Percentiles rank a stretch among this genome's conserved stretches.
phyloP scores from a whole-genome alignment of 495 filamentous ascomycete species.

The Aspergillus cavernicola region DNA sequence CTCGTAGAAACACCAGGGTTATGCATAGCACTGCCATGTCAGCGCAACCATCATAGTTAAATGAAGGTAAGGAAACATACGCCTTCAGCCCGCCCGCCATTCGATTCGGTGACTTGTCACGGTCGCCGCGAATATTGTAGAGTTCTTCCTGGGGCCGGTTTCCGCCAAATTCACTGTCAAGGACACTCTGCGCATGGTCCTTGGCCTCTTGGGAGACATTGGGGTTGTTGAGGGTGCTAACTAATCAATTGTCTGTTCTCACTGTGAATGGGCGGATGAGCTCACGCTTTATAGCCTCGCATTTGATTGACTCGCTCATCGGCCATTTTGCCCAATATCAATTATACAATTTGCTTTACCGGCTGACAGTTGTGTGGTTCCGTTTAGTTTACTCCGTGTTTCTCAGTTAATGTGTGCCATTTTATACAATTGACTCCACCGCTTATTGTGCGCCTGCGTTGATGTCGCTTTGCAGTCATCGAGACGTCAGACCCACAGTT shows the following conservation, averaged over 20 bases:
- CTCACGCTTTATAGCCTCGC: constrained; percentile 24
- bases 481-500: too few species aligned
- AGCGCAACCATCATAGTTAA: background rate
- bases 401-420: too few species aligned
- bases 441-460: too few species aligned
- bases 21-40: background rate
- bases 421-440: too few species aligned
- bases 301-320: constrained; percentile 19
- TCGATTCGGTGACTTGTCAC: constrained; percentile 15
- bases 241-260: background rate
- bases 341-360: too few species aligned
- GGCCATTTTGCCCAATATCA: too few species aligned
- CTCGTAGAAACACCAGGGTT: background rate
- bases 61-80: constrained; percentile 1
- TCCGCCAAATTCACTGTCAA: constrained; percentile 23
- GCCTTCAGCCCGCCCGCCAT: constrained; percentile 21
- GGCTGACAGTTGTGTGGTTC: too few species aligned
- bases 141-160: constrained; percentile 11
- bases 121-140: constrained; percentile 1
- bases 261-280: background rate
- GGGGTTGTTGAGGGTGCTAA: constrained; percentile 40
- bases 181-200: constrained; percentile 34
- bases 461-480: too few species aligned
- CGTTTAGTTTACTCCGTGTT: too few species aligned
- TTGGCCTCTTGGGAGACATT: constrained; percentile 40